A percentile compares a stretch with the other conserved stretches of the same genome.
phyloP scores from a whole-genome alignment of 2,329 filamentous ascomycete genomes.

The Ceratocystis albifundus region DNA sequence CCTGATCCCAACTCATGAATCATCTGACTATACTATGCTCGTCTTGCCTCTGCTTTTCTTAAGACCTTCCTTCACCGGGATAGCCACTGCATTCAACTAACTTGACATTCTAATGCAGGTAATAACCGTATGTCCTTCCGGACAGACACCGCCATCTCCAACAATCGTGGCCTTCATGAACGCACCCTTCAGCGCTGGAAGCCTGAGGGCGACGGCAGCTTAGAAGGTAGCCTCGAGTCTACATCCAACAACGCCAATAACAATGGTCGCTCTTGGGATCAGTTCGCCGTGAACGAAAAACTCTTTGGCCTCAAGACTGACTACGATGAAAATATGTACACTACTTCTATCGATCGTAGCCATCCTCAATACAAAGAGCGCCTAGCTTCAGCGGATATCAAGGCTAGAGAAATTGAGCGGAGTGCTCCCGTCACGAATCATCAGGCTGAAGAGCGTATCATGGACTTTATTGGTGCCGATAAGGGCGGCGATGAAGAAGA shows the following conservation, averaged over 20 bases:
- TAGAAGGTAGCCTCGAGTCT: slow-evolving; percentile 62
- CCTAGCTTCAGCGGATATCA: slow-evolving; percentile 65
- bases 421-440: slow-evolving; percentile 65
- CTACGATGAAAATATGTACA: slow-evolving; percentile 92
- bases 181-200: slow-evolving; percentile 74
- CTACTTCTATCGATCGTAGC: slow-evolving; percentile 73
- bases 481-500: slow-evolving; percentile 81
- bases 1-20: background rate
- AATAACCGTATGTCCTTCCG: slow-evolving; percentile 60
- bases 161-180: slow-evolving; percentile 55
- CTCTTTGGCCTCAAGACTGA: slow-evolving; percentile 80
- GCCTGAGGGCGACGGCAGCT: slow-evolving; percentile 46
- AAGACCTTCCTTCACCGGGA: too few relatives aligned
- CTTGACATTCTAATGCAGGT: slow-evolving; percentile 30
- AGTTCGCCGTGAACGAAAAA: slow-evolving; percentile 81
- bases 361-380: slow-evolving; percentile 72
- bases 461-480: slow-evolving; percentile 52
- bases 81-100: slow-evolving; percentile 11
- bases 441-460: slow-evolving; percentile 77
- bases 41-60: background rate
- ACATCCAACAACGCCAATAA: slow-evolving; percentile 27
- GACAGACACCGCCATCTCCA: slow-evolving; percentile 82
- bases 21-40: background rate
- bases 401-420: slow-evolving; percentile 81
- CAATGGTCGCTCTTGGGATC: slow-evolving; percentile 57